Conservation (phyloP, 768 basidiomycete genomes). For the Mycena rosella region DNA sequence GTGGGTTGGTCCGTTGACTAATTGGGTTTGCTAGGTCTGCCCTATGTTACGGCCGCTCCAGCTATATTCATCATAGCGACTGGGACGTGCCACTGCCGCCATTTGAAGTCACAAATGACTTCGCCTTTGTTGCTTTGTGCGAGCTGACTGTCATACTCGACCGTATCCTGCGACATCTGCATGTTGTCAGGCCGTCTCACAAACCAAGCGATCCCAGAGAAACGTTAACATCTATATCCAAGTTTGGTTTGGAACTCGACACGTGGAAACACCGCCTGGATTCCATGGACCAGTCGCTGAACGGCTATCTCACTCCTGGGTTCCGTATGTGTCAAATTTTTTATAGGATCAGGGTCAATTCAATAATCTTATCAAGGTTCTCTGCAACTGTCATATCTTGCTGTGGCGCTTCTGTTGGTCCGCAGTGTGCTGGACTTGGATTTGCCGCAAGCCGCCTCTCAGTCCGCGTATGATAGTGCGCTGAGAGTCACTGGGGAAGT, state of each 20-base stretch:
- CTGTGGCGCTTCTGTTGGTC: conserved; percentile 34
- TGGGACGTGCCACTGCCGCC: conserved; percentile 38
- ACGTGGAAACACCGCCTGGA: conserved; percentile 36
- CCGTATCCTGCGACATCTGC: conserved; percentile 29
- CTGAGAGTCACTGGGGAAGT: conserved; percentile 34
- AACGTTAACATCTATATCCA: conserved; percentile 29
- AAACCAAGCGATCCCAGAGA: conserved; percentile 31
- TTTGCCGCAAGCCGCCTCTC: conserved; percentile 29
- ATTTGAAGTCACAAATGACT: conserved; percentile 29
- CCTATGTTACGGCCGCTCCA: conserved; percentile 35
- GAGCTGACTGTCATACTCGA: conserved; percentile 36
- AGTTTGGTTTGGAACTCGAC: conserved; percentile 36
- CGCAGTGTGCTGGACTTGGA: conserved; percentile 35
- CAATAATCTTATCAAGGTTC: conserved; percentile 23
- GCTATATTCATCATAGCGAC: conserved; percentile 34
- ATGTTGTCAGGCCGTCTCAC: conserved; percentile 30
- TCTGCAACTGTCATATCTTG: conserved; percentile 35
- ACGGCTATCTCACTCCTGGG: conserved; percentile 33
- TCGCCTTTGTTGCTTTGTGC: conserved; percentile 31
- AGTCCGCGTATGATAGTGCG: conserved; percentile 32
- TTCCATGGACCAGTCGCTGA: conserved; percentile 35
- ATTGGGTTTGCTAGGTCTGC: conserved; percentile 26
- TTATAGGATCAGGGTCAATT: not conserved
- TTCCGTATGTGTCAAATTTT: conserved; percentile 31
- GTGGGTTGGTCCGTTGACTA: not conserved